A percentile compares a stretch with the other conserved stretches of the same genome.
phyloP scores from a whole-genome alignment of 345 rosid species.

The Euphorbia pulcherrima region DNA sequence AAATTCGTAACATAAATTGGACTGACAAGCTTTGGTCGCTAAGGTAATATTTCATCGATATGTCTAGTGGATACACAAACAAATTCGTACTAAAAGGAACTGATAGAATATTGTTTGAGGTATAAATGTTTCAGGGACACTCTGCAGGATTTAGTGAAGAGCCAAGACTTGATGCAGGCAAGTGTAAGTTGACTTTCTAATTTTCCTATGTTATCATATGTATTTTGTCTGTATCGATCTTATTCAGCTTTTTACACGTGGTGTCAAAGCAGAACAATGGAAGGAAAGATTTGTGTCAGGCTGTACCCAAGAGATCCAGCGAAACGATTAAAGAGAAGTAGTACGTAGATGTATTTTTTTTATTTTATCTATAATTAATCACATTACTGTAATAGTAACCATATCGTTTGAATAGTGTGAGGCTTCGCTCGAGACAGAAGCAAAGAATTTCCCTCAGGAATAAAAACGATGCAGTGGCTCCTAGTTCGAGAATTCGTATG shows the following conservation, averaged over 20 bases:
- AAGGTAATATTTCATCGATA: conserved; percentile 5
- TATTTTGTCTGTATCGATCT: not conserved
- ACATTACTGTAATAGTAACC: not conserved
- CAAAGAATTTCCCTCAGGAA: conserved; percentile 6
- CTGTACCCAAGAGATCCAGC: not conserved
- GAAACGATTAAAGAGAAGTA: conserved; percentile 4
- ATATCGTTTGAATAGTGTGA: conserved; percentile 7
- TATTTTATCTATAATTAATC: no score
- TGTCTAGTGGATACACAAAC: not conserved
- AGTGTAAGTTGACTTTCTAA: conserved; percentile 6
- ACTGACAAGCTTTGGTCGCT: conserved; percentile 9
- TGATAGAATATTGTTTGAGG: not conserved
- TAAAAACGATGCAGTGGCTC: not conserved
- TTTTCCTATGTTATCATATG: not conserved
- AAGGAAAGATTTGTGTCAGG: conserved; percentile 1
- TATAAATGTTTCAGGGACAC: conserved; percentile 6
- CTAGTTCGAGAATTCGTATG: not conserved
- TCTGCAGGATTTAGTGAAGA: conserved; percentile 5
- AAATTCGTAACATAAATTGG: not conserved
- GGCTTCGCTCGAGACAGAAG: conserved; percentile 15
- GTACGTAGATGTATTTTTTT: not conserved
- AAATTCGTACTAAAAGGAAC: not conserved
- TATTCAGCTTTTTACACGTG: not conserved
- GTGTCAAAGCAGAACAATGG: conserved; percentile 9
- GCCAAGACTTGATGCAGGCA: conserved; percentile 11